A percentile compares a stretch with the other conserved stretches of the same genome.
Evolutionary conservation across 768 basidiomycete genomes (phyloP).

Genomic region (Russula dissimulans): DNA sequence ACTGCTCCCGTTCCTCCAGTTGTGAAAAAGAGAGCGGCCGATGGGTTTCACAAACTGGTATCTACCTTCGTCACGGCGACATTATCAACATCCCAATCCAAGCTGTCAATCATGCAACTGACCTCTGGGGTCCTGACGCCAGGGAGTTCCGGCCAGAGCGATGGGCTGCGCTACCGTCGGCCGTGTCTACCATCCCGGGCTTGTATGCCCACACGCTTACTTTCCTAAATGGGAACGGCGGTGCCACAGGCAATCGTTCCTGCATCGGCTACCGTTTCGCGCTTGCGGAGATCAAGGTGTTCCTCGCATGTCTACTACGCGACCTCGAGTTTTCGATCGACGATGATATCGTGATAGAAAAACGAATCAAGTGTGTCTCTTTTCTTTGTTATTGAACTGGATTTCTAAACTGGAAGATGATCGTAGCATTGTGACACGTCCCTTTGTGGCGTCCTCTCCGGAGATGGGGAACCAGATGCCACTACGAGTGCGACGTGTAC

Average conservation of each 20-base stretch:
- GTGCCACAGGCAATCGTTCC: slow-evolving; percentile 39
- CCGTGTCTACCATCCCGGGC: slow-evolving; percentile 36
- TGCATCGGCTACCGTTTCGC: slow-evolving; percentile 59
- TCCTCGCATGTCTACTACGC: slow-evolving; percentile 47
- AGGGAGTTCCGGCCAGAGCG: slow-evolving; percentile 50
- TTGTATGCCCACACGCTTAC: slow-evolving; percentile 46
- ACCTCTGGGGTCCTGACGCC: slow-evolving; percentile 63
- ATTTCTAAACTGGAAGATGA: slow-evolving; percentile 2
- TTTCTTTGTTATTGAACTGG: slow-evolving; percentile 17
- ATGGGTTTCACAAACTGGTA: slow-evolving; percentile 1
- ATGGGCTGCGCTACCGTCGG: slow-evolving; percentile 36
- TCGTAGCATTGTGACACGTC: slow-evolving; percentile 44
- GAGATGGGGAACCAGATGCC: slow-evolving; percentile 53
- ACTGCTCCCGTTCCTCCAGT: neutral
- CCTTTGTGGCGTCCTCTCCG: slow-evolving; percentile 48
- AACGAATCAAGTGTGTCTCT: slow-evolving; percentile 49
- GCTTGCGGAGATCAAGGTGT: slow-evolving; percentile 52
- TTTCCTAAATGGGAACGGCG: slow-evolving; percentile 44
- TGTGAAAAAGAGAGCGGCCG: neutral
- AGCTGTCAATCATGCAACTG: slow-evolving; percentile 45
- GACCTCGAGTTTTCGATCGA: slow-evolving; percentile 49
- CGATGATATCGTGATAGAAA: slow-evolving; percentile 47
- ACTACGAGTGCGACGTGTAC: slow-evolving; percentile 35
- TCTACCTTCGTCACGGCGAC: slow-evolving; percentile 33
- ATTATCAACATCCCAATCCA: slow-evolving; percentile 52